A percentile compares a stretch with the other conserved stretches of the same genome.
Evolutionary conservation across 805 yeast species (phyloP).

Genomic region (Barnettozyma sucrosica): DNA sequence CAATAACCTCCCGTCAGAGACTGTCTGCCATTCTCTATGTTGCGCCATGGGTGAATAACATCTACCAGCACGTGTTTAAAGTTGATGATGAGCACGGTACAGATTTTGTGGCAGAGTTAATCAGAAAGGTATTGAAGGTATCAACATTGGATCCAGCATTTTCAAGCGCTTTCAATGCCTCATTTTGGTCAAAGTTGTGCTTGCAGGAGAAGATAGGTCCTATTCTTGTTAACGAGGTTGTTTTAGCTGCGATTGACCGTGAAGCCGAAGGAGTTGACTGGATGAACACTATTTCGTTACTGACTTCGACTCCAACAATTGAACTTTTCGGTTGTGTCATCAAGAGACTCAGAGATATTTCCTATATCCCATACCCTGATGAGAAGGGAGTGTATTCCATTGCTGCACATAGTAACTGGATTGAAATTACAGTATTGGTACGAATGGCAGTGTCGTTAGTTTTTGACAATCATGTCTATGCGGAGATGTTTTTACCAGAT

Average conservation of each 20-base stretch:
- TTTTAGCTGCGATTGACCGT: slow-evolving; percentile 67
- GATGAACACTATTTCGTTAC: slow-evolving; percentile 55
- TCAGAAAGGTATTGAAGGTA: slow-evolving; percentile 56
- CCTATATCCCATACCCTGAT: slow-evolving; percentile 44
- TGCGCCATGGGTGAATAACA: slow-evolving; percentile 71
- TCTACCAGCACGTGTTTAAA: slow-evolving; percentile 50
- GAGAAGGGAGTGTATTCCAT: slow-evolving; percentile 36
- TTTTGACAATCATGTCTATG: slow-evolving; percentile 60
- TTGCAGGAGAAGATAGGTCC: slow-evolving; percentile 53
- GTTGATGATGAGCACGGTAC: slow-evolving; percentile 54
- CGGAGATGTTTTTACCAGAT: slow-evolving; percentile 66
- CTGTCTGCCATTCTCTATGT: slow-evolving; percentile 37
- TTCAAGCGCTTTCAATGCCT: slow-evolving; percentile 48
- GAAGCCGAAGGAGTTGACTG: slow-evolving; percentile 71
- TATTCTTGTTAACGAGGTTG: slow-evolving; percentile 64
- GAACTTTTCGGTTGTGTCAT: slow-evolving; percentile 65
- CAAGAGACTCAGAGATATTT: slow-evolving; percentile 46
- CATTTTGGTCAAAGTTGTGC: slow-evolving; percentile 64
- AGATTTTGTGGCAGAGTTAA: slow-evolving; percentile 51
- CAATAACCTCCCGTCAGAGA: slow-evolving; percentile 27
- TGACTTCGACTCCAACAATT: slow-evolving; percentile 62
- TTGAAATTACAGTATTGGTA: slow-evolving; percentile 65
- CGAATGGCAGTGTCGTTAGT: slow-evolving; percentile 58
- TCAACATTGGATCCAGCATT: slow-evolving; percentile 45
- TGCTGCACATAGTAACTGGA: slow-evolving; percentile 54